phyloP scores from a whole-genome alignment of 345 rosid species.

The Sonneratia caseolaris region DNA sequence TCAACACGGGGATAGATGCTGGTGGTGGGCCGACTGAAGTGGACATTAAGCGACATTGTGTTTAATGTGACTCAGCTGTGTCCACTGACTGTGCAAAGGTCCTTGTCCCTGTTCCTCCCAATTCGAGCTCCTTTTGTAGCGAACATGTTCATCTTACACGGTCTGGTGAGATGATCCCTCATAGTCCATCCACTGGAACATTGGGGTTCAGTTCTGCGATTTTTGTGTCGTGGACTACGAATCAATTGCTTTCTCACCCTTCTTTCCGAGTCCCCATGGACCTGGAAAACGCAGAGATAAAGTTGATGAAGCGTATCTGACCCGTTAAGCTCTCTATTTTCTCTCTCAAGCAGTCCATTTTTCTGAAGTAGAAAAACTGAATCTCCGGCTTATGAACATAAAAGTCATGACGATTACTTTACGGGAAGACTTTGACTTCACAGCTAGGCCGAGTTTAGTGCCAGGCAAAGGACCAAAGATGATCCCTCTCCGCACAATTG shows the following conservation, averaged over 20 bases:
- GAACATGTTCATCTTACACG: too few species aligned
- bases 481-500: too few species aligned
- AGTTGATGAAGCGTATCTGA: background rate
- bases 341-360: background rate
- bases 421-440: slow-evolving; percentile 2
- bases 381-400: background rate
- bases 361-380: background rate
- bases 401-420: background rate
- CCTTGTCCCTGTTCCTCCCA: too few species aligned
- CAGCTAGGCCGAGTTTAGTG: background rate
- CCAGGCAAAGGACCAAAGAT: background rate
- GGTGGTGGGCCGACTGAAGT: background rate
- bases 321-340: background rate
- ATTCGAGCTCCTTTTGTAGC: too few species aligned
- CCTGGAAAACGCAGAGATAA: background rate
- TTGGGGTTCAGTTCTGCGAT: too few species aligned
- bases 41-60: background rate
- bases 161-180: too few species aligned
- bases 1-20: too few species aligned
- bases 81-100: too few species aligned
- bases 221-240: background rate
- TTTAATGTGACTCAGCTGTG: background rate
- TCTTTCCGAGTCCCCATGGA: background rate
- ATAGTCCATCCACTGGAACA: too few species aligned
- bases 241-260: background rate